Percentiles rank a stretch among this genome's conserved stretches.
These are phyloP conservation scores for Fusarium protoensiforme DNA, from an alignment of 2,329 filamentous ascomycete species.

Conservation along the genomic window DNA sequence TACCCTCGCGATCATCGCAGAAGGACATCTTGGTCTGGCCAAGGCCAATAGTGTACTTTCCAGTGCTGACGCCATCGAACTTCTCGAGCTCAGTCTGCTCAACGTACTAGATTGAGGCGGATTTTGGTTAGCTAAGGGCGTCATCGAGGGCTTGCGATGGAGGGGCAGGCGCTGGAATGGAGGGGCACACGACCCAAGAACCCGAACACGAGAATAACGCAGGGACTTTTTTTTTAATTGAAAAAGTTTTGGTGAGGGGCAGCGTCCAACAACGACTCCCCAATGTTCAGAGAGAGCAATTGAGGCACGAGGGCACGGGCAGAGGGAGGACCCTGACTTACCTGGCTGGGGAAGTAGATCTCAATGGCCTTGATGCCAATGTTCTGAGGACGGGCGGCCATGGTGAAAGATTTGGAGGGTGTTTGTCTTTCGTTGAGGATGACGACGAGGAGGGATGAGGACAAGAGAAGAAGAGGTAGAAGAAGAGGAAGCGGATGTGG, in stretches of 20 bases:
- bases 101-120: constrained; percentile 72
- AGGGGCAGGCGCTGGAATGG: constrained; percentile 39
- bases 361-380: constrained; percentile 95
- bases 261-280: constrained; percentile 25
- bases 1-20: constrained; percentile 89
- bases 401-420: constrained; percentile 51
- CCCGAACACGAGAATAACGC: constrained; percentile 28
- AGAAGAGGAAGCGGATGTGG: constrained; percentile 24
- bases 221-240: constrained; percentile 34
- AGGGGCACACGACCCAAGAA: constrained; percentile 42
- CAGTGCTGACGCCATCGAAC: constrained; percentile 83
- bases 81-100: constrained; percentile 86
- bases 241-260: constrained; percentile 37
- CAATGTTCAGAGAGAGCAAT: constrained; percentile 15
- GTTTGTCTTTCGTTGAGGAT: constrained; percentile 11
- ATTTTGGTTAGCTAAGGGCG: constrained; percentile 43
- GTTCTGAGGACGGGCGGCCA: constrained; percentile 84
- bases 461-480: constrained; percentile 27
- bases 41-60: constrained; percentile 92
- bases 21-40: constrained; percentile 94
- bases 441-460: constrained; percentile 15
- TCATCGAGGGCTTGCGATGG: constrained; percentile 27
- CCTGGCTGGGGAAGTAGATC: constrained; percentile 88
- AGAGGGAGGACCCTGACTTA: constrained; percentile 55
- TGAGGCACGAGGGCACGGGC: constrained; percentile 6